Base-by-base conservation (phyloP, 305 asterid species). In the Stenogyne calaminthoides region DNA sequence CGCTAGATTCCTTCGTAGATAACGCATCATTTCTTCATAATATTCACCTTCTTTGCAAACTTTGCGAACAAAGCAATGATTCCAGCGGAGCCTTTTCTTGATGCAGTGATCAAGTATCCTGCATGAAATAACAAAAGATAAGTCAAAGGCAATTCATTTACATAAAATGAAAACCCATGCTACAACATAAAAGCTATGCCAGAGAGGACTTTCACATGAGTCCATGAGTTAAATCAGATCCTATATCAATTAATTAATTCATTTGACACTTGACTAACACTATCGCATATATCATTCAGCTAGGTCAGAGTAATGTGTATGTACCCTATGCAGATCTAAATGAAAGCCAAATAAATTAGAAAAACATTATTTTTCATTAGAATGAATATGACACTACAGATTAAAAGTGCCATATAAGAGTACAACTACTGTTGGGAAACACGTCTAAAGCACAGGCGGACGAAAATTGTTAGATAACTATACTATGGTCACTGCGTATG, bases 1-100 rank as follows among this genome's bases (percentile, higher is more conserved):
- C 85, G 99, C 96, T 64, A 95, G 85, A 81, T 92, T 95, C 81
- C 85, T 85, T 75, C 98, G 88, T 39, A 95, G 88, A 80, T 95
- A 95, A 69, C 96, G 97, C 97, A 92, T 89, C 99, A 92, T 87
- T 47, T 91, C 98, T 77, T 95, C 99, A 74, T 95, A 95, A 85
- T 92, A 95, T 88, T 95, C 99, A 59, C 87, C 85, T 85, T 95
- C 99, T 84, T 88, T 95, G 86, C 95, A 89, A 80, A 95, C 87
- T 91, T 88, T 95, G 42, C 91, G 92, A 83, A 88, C 98, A 89
- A 95, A 95, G 84, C 88, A 86, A 76, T 76, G 66, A 74, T 72
- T 90, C 98, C 98, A 95, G 39, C 52, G 75, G 76, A 92, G 95
- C 64, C 99, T 85, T 83, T 91, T 95, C 88, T 88, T 95, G 82